Evolutionary conservation across 257 asterid species (phyloP).

Genomic region (Solanum pinnatisectum): DNA sequence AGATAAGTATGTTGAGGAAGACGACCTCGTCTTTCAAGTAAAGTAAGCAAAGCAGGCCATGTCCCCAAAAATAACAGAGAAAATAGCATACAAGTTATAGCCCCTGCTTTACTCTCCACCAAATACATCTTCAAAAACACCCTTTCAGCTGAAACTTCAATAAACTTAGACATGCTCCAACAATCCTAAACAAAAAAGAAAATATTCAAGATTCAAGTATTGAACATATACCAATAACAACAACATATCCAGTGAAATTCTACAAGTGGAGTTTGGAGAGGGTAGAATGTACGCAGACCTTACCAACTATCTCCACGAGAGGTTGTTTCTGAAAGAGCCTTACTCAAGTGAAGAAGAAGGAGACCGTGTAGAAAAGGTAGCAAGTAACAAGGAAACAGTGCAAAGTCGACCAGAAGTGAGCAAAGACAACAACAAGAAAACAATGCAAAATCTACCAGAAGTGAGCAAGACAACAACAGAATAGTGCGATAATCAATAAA

Average conservation of each 20-base stretch:
- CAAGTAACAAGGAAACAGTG: background rate
- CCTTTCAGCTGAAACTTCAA: constrained; percentile 10
- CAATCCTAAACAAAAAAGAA: constrained; percentile 20
- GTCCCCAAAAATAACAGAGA: constrained; percentile 73
- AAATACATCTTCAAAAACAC: constrained; percentile 47
- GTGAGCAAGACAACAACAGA: too few relatives aligned
- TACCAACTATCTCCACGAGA: background rate
- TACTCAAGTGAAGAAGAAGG: too few relatives aligned
- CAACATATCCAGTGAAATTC: background rate
- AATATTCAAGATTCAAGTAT: background rate
- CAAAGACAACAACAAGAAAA: too few relatives aligned
- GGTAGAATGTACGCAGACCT: background rate
- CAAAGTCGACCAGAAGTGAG: background rate
- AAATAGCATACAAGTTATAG: constrained; percentile 78
- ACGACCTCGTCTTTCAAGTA: constrained; percentile 85
- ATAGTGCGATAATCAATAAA: background rate
- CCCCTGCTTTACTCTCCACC: constrained; percentile 93
- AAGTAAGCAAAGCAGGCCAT: constrained; percentile 89
- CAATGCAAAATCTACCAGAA: background rate
- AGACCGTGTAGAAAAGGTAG: background rate
- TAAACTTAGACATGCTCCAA: constrained; percentile 17
- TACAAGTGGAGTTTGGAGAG: too few relatives aligned
- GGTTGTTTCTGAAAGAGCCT: too few relatives aligned
- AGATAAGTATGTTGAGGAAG: constrained; percentile 95
- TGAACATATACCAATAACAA: background rate